phyloP scores from a whole-genome alignment of 1,284 basidiomycete species.

The Caloboletus firmus region DNA sequence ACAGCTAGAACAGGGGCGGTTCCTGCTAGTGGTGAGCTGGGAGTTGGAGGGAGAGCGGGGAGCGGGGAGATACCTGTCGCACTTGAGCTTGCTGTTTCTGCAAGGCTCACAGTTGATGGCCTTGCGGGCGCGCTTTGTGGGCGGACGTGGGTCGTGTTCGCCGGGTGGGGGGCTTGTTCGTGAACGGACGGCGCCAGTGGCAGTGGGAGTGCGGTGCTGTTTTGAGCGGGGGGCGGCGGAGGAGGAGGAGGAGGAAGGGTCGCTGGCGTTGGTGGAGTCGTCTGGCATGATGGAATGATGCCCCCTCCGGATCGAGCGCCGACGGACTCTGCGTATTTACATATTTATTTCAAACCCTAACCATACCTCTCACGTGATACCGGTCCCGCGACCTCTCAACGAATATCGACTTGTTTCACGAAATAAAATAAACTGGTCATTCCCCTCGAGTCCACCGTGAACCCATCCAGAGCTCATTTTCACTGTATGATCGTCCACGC shows the following conservation, averaged over 20 bases:
- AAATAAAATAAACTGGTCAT: too few relatives aligned
- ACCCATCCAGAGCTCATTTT: too few relatives aligned
- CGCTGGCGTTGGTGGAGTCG: constrained; percentile 29
- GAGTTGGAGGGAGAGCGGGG: constrained; percentile 9
- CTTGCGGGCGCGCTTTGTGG: constrained; percentile 75
- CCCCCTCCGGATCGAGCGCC: constrained; percentile 31
- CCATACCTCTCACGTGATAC: constrained; percentile 23
- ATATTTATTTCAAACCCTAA: constrained; percentile 34
- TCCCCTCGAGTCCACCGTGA: background rate
- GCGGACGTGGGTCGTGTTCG: constrained; percentile 54
- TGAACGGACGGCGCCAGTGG: constrained; percentile 43
- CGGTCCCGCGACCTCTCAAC: constrained; percentile 16
- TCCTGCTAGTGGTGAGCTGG: constrained; percentile 45
- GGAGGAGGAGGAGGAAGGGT: constrained; percentile 20
- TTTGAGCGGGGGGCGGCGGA: constrained; percentile 41
- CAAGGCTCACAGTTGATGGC: constrained; percentile 85
- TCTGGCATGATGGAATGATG: constrained; percentile 46
- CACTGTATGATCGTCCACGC: background rate
- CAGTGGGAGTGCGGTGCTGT: constrained; percentile 34
- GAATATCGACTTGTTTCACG: too few relatives aligned
- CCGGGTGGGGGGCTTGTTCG: constrained; percentile 46
- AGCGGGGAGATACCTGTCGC: constrained; percentile 59
- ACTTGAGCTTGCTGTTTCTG: constrained; percentile 80
- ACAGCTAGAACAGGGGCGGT: constrained; percentile 79
- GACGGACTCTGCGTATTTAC: constrained; percentile 15